Base-by-base conservation (phyloP, 257 asterid species). In the Solanum lignicaule region DNA sequence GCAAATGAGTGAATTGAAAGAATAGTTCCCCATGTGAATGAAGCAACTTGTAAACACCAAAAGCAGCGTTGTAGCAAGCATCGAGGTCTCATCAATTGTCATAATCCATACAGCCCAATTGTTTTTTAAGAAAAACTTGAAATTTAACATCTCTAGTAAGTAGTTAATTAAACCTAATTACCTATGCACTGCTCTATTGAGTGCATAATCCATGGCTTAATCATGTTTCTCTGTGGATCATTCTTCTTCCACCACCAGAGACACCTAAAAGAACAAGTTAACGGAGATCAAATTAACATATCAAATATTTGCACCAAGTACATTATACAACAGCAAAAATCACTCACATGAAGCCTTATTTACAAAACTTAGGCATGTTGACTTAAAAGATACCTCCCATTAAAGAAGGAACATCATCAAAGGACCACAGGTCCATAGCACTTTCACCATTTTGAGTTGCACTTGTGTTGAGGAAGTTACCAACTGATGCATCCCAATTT, bases 331-430 rank as follows among this genome's bases (percentile, higher is more conserved):
- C 25, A 29, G 29, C 41, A 81, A 81, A 43, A 32, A 9, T 29
- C 85, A 93, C 98, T 85, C 87, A 94, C 98, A 89, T 93, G 94
- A 83, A 90, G 98, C 95, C 94, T 94, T 94, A 96, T 96, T 93
- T 95, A 95, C 98, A 94, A 87, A 58, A 65, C 86, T 74, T 32
- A 71, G 58, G 83, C 65, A 46, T 55, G 86, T 83, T 35, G 29
- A 81, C 41, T 95, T 90, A 96, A 90, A 91, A 96, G 69, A 65
- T 91, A 41, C 91, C 90, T 71, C 91, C 98, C 93, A 92, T 74
- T 90, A 95, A 85, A 15, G 95, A 87, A 3, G 94, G 89, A 83
- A 93, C 88, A 87, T 95, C 97, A 69, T 93, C 98, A 16, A 94
- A 94, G 72, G 95, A 82, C 99, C 99, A 96, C 27, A 96, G 95